phyloP scores from a whole-genome alignment of 768 basidiomycete genomes.

The Boletus vinaceobasis region DNA sequence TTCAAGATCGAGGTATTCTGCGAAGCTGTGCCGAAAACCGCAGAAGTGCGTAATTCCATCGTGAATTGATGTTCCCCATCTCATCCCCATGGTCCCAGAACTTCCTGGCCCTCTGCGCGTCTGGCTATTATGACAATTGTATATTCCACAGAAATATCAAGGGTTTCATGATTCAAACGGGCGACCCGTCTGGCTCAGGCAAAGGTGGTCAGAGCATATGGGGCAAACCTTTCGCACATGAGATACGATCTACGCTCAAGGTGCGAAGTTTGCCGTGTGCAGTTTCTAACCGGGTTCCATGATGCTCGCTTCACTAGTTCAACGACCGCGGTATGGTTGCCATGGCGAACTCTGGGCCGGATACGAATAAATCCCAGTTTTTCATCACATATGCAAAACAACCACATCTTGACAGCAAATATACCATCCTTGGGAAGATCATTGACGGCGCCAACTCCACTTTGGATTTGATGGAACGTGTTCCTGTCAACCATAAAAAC shows the following conservation, averaged over 20 bases:
- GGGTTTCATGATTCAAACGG: conserved; percentile 94
- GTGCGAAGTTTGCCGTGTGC: conserved; percentile 38
- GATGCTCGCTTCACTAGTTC: conserved; percentile 55
- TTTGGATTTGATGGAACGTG: conserved; percentile 89
- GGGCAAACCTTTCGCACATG: conserved; percentile 89
- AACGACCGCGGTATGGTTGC: conserved; percentile 92
- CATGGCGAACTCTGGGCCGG: conserved; percentile 96
- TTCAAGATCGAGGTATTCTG: conserved; percentile 92
- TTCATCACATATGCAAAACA: conserved; percentile 92
- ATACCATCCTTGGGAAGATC: conserved; percentile 95
- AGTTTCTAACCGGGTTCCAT: background rate
- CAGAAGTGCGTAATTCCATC: conserved; percentile 60
- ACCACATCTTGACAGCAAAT: conserved; percentile 89
- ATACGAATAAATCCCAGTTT: conserved; percentile 91
- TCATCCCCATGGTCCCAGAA: conserved; percentile 51
- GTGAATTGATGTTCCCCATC: background rate
- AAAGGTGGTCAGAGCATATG: conserved; percentile 98
- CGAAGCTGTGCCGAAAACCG: conserved; percentile 91
- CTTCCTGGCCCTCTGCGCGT: conserved; percentile 91
- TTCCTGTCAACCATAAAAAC: conserved; percentile 89
- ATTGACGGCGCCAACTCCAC: conserved; percentile 97
- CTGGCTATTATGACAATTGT: conserved; percentile 79
- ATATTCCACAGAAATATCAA: conserved; percentile 95
- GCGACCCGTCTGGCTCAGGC: conserved; percentile 84
- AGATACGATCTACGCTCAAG: conserved; percentile 91